A percentile compares a stretch with the other conserved stretches of the same genome.
Evolutionary conservation across 2,329 filamentous ascomycete genomes (phyloP).

Genomic region (Passalora sequoiae): DNA sequence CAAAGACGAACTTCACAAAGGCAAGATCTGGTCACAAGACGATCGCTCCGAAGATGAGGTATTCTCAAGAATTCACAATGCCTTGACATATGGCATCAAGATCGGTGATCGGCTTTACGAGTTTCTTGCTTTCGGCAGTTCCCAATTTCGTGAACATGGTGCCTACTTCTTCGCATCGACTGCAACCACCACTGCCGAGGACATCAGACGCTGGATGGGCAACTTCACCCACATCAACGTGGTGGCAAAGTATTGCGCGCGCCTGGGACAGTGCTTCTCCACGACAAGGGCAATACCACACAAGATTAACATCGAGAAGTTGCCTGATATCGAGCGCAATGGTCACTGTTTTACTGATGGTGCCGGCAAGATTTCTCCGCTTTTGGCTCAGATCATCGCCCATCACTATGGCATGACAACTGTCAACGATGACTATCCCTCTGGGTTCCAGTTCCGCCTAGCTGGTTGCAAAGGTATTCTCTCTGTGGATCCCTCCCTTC

Average conservation of each 20-base stretch:
- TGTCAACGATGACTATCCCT: slow-evolving; percentile 54
- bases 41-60: slow-evolving; percentile 44
- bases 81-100: slow-evolving; percentile 70
- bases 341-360: slow-evolving; percentile 80
- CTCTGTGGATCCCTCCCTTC: slow-evolving; percentile 58
- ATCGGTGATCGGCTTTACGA: slow-evolving; percentile 79
- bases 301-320: slow-evolving; percentile 52
- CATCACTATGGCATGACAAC: slow-evolving; percentile 61
- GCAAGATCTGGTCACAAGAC: slow-evolving; percentile 32
- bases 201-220: slow-evolving; percentile 84
- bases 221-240: slow-evolving; percentile 72
- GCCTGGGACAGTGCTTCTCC: slow-evolving; percentile 91
- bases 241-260: slow-evolving; percentile 83
- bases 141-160: slow-evolving; percentile 85
- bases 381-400: slow-evolving; percentile 68
- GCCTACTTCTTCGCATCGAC: slow-evolving; percentile 87
- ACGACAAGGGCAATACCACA: slow-evolving; percentile 73
- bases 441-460: slow-evolving; percentile 85
- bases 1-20: slow-evolving; percentile 65
- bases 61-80: slow-evolving; percentile 67
- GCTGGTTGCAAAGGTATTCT: slow-evolving; percentile 90
- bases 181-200: slow-evolving; percentile 60
- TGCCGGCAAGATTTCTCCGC: slow-evolving; percentile 81
- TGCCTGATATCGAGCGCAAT: slow-evolving; percentile 66
- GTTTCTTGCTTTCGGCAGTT: slow-evolving; percentile 92